Conservation (phyloP, 2,329 filamentous ascomycete genomes). For the Pseudogymnoascus sp. region DNA sequence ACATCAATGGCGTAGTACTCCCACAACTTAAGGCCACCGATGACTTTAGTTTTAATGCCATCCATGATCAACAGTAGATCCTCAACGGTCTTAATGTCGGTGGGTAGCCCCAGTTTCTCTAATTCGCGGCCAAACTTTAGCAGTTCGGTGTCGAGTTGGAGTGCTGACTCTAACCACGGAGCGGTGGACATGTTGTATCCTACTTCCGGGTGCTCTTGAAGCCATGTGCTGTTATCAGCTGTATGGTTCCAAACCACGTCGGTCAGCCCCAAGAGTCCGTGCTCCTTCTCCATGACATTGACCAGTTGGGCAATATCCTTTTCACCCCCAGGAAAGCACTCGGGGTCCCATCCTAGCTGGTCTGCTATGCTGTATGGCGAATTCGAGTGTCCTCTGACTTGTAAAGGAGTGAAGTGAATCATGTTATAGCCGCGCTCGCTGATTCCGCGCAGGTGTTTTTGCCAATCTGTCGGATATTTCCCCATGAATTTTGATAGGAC, state of each 20-base stretch:
- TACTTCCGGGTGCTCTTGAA: conserved; percentile 87
- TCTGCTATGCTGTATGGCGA: conserved; percentile 97
- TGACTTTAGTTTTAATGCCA: conserved; percentile 71
- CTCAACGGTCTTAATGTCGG: conserved; percentile 59
- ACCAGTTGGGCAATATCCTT: conserved; percentile 72
- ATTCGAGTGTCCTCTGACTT: conserved; percentile 81
- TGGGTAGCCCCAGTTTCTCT: conserved; percentile 65
- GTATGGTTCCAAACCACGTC: conserved; percentile 99
- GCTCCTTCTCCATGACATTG: conserved; percentile 71
- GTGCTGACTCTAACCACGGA: conserved; percentile 64
- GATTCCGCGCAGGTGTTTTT: conserved; percentile 81
- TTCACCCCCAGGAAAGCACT: conserved; percentile 78
- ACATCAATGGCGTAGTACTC: conserved; percentile 87
- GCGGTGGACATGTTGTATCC: conserved; percentile 92
- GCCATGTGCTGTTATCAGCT: conserved; percentile 89
- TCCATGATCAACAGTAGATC: conserved; percentile 80
- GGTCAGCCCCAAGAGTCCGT: conserved; percentile 79
- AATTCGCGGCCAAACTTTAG: conserved; percentile 56
- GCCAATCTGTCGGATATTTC: conserved; percentile 81
- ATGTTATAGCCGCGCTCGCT: conserved; percentile 94
- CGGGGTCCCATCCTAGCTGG: conserved; percentile 78
- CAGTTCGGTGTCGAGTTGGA: conserved; percentile 75
- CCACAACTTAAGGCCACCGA: conserved; percentile 76
- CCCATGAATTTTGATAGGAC: conserved; percentile 98
- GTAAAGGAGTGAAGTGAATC: conserved; percentile 95